Percentiles rank a stretch among this genome's conserved stretches.
Conservation (phyloP, 108 stramenopile species). For the Cyclotella distinguenda region DNA sequence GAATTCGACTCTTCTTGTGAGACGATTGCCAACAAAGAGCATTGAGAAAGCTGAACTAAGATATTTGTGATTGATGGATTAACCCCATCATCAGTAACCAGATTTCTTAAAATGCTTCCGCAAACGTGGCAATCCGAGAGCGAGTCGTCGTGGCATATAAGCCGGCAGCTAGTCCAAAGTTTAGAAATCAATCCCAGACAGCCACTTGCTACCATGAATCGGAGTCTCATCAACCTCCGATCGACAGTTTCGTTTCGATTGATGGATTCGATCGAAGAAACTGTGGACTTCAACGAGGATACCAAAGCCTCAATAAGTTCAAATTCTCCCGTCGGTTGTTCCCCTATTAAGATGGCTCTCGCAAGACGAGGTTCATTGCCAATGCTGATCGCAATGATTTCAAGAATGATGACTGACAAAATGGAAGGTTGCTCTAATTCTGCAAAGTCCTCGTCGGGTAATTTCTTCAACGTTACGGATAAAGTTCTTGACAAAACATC, state of each 20-base stretch:
- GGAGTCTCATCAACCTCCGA: conserved; percentile 18
- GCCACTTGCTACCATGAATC: conserved; percentile 24
- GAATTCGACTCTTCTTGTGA: conserved; percentile 22
- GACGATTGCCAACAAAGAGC: conserved; percentile 23
- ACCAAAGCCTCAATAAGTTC: conserved; percentile 28
- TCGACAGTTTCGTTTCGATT: conserved; percentile 16
- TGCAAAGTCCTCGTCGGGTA: neutral
- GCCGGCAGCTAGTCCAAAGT: conserved; percentile 40
- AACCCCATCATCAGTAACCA: conserved; percentile 8
- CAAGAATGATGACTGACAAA: conserved; percentile 17
- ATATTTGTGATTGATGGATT: conserved; percentile 17
- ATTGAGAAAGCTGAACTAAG: conserved; percentile 21
- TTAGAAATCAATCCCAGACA: conserved; percentile 30
- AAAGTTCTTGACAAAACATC: conserved; percentile 6
- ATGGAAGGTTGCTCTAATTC: conserved; percentile 9
- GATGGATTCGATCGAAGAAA: conserved; percentile 2
- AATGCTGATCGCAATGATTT: conserved; percentile 27
- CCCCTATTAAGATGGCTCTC: conserved; percentile 15
- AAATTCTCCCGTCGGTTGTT: conserved; percentile 16
- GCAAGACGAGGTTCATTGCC: conserved; percentile 31
- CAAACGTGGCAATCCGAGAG: conserved; percentile 32
- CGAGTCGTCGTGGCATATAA: conserved; percentile 2
- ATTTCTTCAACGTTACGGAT: conserved; percentile 7
- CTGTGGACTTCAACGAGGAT: conserved; percentile 4
- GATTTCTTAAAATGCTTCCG: conserved; percentile 20